Evolutionary conservation across 2,329 filamentous ascomycete species (phyloP).

Genomic region (Cladosporium phlei): DNA sequence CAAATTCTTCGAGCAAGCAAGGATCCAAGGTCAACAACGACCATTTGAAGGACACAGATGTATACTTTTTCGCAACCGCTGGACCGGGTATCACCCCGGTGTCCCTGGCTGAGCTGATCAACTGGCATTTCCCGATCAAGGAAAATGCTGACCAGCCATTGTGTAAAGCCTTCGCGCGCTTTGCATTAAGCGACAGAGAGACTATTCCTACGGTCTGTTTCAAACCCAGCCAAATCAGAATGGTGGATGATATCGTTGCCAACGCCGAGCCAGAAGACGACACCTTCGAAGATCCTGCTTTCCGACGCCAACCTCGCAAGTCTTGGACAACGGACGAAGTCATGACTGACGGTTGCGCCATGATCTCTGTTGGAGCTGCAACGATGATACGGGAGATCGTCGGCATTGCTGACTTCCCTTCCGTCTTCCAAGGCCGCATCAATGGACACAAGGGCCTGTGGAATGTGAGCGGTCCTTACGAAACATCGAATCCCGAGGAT

Average conservation of each 20-base stretch:
- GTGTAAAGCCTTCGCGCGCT: constrained; percentile 40
- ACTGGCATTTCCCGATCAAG: constrained; percentile 38
- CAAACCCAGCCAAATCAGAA: constrained; percentile 33
- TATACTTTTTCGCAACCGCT: constrained; percentile 26
- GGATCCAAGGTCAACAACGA: too few relatives aligned
- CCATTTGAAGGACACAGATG: too few relatives aligned
- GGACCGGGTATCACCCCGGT: constrained; percentile 18
- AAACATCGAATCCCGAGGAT: constrained; percentile 39
- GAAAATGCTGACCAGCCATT: constrained; percentile 34
- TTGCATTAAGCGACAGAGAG: constrained; percentile 40
- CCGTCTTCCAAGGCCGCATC: constrained; percentile 65
- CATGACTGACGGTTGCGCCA: constrained; percentile 56
- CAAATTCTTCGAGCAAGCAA: too few relatives aligned
- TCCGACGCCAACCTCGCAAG: not conserved
- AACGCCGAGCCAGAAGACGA: constrained; percentile 32
- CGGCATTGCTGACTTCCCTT: constrained; percentile 52
- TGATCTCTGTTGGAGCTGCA: constrained; percentile 59
- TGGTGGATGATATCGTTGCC: constrained; percentile 28
- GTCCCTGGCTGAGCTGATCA: constrained; percentile 30
- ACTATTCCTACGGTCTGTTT: constrained; percentile 36
- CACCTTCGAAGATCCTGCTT: constrained; percentile 33
- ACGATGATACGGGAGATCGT: constrained; percentile 48
- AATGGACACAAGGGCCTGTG: constrained; percentile 73
- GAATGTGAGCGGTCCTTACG: constrained; percentile 54
- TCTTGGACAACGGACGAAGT: constrained; percentile 18